Base-by-base conservation (phyloP, 441 rosid genomes). In the Euphorbia celastroides region DNA sequence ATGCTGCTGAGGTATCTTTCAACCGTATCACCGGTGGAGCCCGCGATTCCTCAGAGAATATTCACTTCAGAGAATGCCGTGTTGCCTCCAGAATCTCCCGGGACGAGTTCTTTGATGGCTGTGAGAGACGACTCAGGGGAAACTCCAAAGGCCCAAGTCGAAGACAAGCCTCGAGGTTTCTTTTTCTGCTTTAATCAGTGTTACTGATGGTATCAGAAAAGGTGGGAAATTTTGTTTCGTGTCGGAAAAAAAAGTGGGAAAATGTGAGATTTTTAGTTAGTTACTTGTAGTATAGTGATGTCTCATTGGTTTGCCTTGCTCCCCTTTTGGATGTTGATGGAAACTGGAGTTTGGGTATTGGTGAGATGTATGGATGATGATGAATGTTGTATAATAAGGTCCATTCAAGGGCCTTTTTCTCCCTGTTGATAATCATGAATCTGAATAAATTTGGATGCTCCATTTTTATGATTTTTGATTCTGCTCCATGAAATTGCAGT, bases 61-160 rank as follows among this genome's bases (percentile, higher is more conserved):
- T 75, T 80, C 69, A 72, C 86, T 11, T 83, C 94, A 0, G 82
- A 87, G 75, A 93, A 93, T 63, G 62, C 76, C 5, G 88, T 88
- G 12, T 72, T 87, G 27, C 86, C 94, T 17, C 97, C 97, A 0
- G 97, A 90, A 36, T 93, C 97, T 11, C 96, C 98, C 0, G 96
- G 98, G 2, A 88, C 96, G 11, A 86, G 93, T 66, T 83, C 98
- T 10, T 75, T 90, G 68, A 90, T 93, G 94, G 65, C 84, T 41
- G 72, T 73, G 7, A 84, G 89, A 65, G 77, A 83, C 25, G 82
- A 73, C 62, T 41, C 77, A 0, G 88, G 69, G 16, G 83, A 78
- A 59, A 83, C 80, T 41, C 86, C 84, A 0, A 77, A 74, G 30
- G 57, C 75, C 32, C 52, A 66, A 38, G 54, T 54, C 19, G 85